Conservation (phyloP, 768 basidiomycete genomes). For the Inosperma sp. region DNA sequence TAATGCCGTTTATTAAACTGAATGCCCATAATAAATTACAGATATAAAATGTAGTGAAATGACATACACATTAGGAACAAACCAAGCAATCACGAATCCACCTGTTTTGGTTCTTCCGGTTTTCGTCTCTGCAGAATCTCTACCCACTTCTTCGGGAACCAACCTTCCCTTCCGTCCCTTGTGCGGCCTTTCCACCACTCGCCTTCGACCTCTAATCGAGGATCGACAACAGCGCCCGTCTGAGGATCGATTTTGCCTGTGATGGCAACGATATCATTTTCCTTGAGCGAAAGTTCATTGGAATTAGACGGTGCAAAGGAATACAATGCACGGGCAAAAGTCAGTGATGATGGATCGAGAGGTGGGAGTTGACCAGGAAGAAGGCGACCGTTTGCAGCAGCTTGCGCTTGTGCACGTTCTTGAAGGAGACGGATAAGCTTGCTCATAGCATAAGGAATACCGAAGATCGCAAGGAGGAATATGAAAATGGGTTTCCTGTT, state of each 20-base stretch:
- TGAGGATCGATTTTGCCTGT: constrained; percentile 72
- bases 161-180: constrained; percentile 86
- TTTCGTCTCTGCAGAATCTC: constrained; percentile 49
- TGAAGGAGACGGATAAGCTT: constrained; percentile 77
- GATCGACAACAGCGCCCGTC: constrained; percentile 65
- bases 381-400: constrained; percentile 39
- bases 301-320: constrained; percentile 70
- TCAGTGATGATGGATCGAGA: constrained; percentile 73
- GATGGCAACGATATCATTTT: constrained; percentile 92
- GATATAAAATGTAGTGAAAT: background rate
- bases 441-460: constrained; percentile 91
- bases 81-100: constrained; percentile 12
- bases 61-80: background rate
- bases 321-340: constrained; percentile 81
- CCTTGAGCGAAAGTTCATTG: constrained; percentile 74
- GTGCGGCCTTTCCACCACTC: constrained; percentile 97
- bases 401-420: constrained; percentile 48
- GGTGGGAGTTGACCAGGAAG: constrained; percentile 48
- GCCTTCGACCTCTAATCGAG: constrained; percentile 53
- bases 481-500: constrained; percentile 88
- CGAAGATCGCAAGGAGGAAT: constrained; percentile 91
- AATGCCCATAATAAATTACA: too few relatives aligned
- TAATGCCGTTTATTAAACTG: too few relatives aligned
- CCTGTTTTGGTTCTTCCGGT: constrained; percentile 26
- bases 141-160: constrained; percentile 93